Conservation (phyloP, 352 stramenopile genomes). For the Globisporangium perplexum region DNA sequence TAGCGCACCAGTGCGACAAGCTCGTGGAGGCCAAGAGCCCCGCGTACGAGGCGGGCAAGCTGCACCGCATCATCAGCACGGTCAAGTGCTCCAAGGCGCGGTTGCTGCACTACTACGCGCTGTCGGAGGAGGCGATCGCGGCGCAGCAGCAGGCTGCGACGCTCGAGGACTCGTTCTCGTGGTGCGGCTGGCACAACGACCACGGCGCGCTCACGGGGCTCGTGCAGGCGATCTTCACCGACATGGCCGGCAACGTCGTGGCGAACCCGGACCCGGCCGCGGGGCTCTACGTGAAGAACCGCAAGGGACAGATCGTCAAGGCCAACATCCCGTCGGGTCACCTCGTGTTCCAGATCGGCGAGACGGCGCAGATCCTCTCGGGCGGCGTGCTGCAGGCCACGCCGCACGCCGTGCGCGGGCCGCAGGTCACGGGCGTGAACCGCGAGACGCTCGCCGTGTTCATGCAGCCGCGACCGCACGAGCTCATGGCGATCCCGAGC, state of each 20-base stretch:
- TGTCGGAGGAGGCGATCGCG: constrained; percentile 60
- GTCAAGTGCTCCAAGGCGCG: constrained; percentile 89
- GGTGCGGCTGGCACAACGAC: constrained; percentile 98
- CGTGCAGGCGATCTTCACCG: constrained; percentile 89
- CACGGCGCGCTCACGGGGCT: constrained; percentile 94
- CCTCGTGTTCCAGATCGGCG: constrained; percentile 94
- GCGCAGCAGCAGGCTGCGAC: constrained; percentile 32
- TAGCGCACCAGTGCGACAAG: constrained; percentile 91
- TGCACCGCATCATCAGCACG: constrained; percentile 86
- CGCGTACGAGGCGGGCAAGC: constrained; percentile 75
- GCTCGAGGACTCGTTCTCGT: constrained; percentile 86
- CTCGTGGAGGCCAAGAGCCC: constrained; percentile 75
- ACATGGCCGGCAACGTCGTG: constrained; percentile 56
- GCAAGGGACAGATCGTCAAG: constrained; percentile 85
- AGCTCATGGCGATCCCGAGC: constrained; percentile 72
- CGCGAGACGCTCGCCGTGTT: constrained; percentile 96
- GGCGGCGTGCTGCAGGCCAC: constrained; percentile 90
- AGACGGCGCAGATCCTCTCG: constrained; percentile 95
- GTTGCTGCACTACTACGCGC: constrained; percentile 95
- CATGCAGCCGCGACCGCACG: constrained; percentile 91
- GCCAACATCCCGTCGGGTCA: constrained; percentile 82
- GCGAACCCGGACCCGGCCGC: constrained; percentile 71
- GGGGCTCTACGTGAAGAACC: constrained; percentile 94
- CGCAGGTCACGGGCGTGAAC: constrained; percentile 68
- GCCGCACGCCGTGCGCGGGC: constrained; percentile 85